Base-by-base conservation (phyloP, 2,329 filamentous ascomycete genomes). In the Phialophora macrospora region DNA sequence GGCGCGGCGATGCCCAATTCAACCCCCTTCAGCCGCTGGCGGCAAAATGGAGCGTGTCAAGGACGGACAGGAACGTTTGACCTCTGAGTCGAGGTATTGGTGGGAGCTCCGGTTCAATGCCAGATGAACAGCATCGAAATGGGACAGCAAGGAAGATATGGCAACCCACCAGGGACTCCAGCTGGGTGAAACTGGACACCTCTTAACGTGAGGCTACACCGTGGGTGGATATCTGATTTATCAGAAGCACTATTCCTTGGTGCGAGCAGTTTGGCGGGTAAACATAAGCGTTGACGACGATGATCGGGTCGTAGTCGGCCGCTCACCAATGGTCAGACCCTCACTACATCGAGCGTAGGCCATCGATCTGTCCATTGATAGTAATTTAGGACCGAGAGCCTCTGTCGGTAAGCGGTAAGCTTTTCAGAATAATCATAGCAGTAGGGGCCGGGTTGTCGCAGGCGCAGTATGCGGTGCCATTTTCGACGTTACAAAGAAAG, bases 401-500 rank as follows among this genome's bases (percentile, higher is more conserved):
- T 55, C 20, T 55, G 49, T 52, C 26, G 22, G 58, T 55, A 46
- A 62, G 59, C 59, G 59, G 49, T 62, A 55, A 62, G 59, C 51
- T 24, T 17, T 57, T 55, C 59, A 62, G 34, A 46, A 60, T 60
- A 60, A 60, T 52, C 58, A 52, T 51, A 54, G 58, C 28, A 60
- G 58, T 54, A 28, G 58, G 58, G 58, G 58, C 58, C 46, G 38
- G 28, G 30, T 24, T 51, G 58, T 52, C 58, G 46, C 58, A 46
- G 46, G 46, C 48, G 46, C 46, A 60, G 58, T 41, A 24, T 48
- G 51, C 28, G 24, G 54, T 52, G 34, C 34, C 58, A 38, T 38
- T 54, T 34, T 52, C 28, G 52, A 55, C 52, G 24, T 51, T 17
- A 11, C 4, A 14, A 32, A 30, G 30, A 26, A 26, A 49, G 48